Percentiles rank a stretch among this genome's conserved stretches.
phyloP scores from a whole-genome alignment of 345 rosid genomes.

The Syzygium aqueum region DNA sequence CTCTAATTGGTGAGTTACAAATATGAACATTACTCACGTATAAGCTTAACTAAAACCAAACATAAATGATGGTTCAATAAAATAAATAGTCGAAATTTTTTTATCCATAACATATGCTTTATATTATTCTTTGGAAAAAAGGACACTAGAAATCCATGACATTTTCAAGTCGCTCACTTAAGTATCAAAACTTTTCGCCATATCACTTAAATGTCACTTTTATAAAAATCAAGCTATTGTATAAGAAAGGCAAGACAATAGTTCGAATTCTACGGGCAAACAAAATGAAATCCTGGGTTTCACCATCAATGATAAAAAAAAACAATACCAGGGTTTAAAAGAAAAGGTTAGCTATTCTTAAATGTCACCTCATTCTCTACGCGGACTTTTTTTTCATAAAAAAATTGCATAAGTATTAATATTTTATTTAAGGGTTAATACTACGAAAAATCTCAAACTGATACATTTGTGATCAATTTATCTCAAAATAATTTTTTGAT shows the following conservation, averaged over 20 bases:
- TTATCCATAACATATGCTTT: not conserved
- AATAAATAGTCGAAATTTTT: not conserved
- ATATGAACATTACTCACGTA: not conserved
- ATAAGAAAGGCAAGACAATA: too few relatives aligned
- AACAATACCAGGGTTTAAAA: too few relatives aligned
- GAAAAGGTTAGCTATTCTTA: too few relatives aligned
- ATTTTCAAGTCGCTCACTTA: accelerated
- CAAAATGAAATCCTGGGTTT: too few relatives aligned
- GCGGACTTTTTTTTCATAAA: not conserved
- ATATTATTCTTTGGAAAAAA: not conserved
- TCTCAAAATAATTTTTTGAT: too few relatives aligned
- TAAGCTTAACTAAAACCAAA: not conserved
- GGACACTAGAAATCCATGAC: not conserved
- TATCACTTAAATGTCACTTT: not conserved
- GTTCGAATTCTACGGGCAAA: too few relatives aligned
- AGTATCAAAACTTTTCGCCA: accelerated
- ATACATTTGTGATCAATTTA: too few relatives aligned
- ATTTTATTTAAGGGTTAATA: too few relatives aligned
- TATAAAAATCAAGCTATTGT: not conserved
- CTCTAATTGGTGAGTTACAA: not conserved
- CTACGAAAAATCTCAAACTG: too few relatives aligned
- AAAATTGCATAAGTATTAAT: not conserved
- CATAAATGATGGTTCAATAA: not conserved
- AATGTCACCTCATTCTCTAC: not conserved
- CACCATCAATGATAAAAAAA: too few relatives aligned